Evolutionary conservation across 2,329 filamentous ascomycete species (phyloP), one percentile per base, ranked within the genome.

Genomic region (Trichoderma citrinoviride): DNA sequence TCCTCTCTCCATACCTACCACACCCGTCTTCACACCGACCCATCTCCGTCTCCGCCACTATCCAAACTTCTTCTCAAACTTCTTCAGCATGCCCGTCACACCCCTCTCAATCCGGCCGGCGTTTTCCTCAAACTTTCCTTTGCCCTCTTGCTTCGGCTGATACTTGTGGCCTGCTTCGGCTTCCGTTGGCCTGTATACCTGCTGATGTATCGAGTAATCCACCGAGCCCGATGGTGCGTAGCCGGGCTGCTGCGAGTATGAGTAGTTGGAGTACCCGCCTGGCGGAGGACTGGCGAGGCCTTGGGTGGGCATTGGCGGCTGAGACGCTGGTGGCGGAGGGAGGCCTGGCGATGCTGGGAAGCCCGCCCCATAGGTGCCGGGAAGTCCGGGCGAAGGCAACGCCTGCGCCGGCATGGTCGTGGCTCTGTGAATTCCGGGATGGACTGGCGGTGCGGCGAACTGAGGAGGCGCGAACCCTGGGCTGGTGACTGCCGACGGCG

Each of bases 51-150:
- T 14, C 29, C 27, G 17, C 17, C 53, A 57, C 75, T 71, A 87
- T 0, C 82, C 83, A 77, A 89, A 88, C 73, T 87, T 90, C 85
- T 91, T 92, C 79, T 93, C 90, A 76, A 93, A 83, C 78, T 88
- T 91, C 83, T 89, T 92, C 69, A 93, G 76, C 80, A 92, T 88
- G 7, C 87, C 86, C 29, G 86, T 84, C 5, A 92, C 84, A 1
- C 89, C 87, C 74, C 87, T 87, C 78, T 93, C 90, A 40, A 92
- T 71, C 70, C 85, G 82, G 29, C 85, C 87, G 0, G 89, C 86
- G 66, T 85, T 83, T 73, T 87, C 85, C 71, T 90, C 89, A 33
- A 92, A 75, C 73, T 82, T 85, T 7, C 77, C 84, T 67, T 77
- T 75, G 3, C 75, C 72, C 64, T 85, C 82, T 62, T 76, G 75